Conservation (phyloP, 257 asterid genomes). For the Buddleja alternifolia region DNA sequence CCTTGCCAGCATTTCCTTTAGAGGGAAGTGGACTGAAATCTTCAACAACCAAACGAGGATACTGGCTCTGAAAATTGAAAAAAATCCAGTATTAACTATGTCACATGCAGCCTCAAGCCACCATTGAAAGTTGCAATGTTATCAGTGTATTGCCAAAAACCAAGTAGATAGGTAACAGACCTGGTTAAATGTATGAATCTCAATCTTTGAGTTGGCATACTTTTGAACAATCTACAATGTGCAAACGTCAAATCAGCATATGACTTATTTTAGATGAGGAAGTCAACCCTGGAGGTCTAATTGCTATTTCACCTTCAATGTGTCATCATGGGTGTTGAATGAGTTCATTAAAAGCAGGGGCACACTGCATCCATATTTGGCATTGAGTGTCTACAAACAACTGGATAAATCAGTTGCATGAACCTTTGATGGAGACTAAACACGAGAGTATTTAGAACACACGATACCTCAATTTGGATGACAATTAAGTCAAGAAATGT, state of each 20-base stretch:
- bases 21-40: slow-evolving; percentile 83
- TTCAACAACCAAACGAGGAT: slow-evolving; percentile 93
- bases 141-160: not conserved
- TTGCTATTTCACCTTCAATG: slow-evolving; percentile 67
- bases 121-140: slow-evolving; percentile 5
- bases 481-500: slow-evolving; percentile 97
- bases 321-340: slow-evolving; percentile 98
- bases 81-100: slow-evolving; percentile 15
- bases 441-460: slow-evolving; percentile 1
- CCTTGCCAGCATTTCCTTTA: slow-evolving; percentile 86
- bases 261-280: slow-evolving; percentile 6
- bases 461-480: slow-evolving; percentile 88
- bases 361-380: slow-evolving; percentile 86
- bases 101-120: slow-evolving; percentile 3
- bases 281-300: not conserved
- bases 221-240: slow-evolving; percentile 79
- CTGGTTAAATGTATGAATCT: slow-evolving; percentile 97
- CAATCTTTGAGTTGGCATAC: slow-evolving; percentile 69
- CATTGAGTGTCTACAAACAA: slow-evolving; percentile 73
- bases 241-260: slow-evolving; percentile 31
- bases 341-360: slow-evolving; percentile 98
- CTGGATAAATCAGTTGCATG: slow-evolving; percentile 34
- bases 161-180: slow-evolving; percentile 38
- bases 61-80: slow-evolving; percentile 77
- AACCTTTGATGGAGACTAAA: slow-evolving; percentile 19